Evolutionary conservation across 2,329 filamentous ascomycete genomes (phyloP).

Genomic region (Ceratocystis ficicola): DNA sequence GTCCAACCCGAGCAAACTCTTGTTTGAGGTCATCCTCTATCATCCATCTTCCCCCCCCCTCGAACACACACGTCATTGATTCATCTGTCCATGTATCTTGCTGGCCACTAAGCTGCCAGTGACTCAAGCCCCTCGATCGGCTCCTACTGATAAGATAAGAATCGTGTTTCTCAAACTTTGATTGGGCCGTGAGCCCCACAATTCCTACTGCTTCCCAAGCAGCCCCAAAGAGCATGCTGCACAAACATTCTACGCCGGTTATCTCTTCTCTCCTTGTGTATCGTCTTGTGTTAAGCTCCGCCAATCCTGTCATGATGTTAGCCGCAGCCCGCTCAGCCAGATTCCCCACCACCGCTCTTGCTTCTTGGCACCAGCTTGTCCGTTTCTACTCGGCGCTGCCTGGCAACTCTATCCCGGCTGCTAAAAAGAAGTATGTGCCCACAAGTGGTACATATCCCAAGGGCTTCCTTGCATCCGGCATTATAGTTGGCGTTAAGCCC

Average conservation of each 20-base stretch:
- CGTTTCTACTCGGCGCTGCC: conserved; percentile 22
- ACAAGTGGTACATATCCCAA: conserved; percentile 74
- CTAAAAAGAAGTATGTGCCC: conserved; percentile 86
- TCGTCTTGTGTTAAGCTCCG: not conserved
- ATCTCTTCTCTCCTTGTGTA: not conserved
- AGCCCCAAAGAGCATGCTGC: not conserved
- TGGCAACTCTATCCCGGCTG: conserved; percentile 45
- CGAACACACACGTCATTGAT: not conserved
- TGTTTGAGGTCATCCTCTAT: not conserved
- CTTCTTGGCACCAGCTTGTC: conserved; percentile 13
- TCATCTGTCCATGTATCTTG: not conserved
- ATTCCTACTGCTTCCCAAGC: not conserved
- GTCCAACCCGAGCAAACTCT: not conserved
- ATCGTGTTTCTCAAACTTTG: not conserved
- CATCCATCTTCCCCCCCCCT: not conserved
- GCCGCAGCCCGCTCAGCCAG: conserved; percentile 9
- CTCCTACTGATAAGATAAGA: not conserved
- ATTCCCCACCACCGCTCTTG: not conserved
- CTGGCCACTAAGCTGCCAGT: not conserved
- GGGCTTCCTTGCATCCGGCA: conserved; percentile 77
- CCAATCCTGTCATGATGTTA: conserved; percentile 8
- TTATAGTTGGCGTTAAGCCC: conserved; percentile 86
- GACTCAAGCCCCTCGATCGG: not conserved
- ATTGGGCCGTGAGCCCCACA: not conserved
- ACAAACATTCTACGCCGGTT: not conserved